Evolutionary conservation across 345 rosid species (phyloP).

Genomic region (Geranium brycei): DNA sequence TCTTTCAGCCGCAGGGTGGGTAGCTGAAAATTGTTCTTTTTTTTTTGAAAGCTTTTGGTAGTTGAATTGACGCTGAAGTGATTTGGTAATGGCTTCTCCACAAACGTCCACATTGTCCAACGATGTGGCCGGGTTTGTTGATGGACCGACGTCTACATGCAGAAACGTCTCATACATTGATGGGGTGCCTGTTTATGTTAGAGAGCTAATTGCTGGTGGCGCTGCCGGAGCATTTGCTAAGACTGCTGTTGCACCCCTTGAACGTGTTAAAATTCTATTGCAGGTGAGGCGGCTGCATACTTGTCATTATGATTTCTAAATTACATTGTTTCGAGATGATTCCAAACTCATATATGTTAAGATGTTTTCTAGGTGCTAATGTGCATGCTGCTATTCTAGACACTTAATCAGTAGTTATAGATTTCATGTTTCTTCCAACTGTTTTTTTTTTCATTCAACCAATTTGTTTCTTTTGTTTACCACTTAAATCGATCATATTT

Average conservation of each 20-base stretch:
- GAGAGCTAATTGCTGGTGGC: slow-evolving; percentile 89
- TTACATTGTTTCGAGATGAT: not conserved
- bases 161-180: slow-evolving; percentile 32
- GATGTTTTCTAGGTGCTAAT: not conserved
- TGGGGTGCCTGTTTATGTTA: slow-evolving; percentile 62
- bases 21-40: slow-evolving; percentile 14
- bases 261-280: slow-evolving; percentile 73
- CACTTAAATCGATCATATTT: no score
- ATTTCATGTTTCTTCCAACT: no score
- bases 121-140: slow-evolving; percentile 49
- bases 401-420: no score
- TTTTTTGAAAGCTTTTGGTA: slow-evolving; percentile 2
- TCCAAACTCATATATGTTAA: not conserved
- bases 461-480: no score
- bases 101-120: slow-evolving; percentile 65
- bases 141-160: slow-evolving; percentile 37
- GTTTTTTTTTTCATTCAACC: no score
- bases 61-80: slow-evolving; percentile 10
- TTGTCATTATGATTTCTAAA: not conserved
- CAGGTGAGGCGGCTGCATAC: slow-evolving; percentile 39
- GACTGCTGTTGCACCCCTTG: slow-evolving; percentile 86
- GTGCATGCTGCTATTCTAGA: not conserved
- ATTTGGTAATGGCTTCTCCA: slow-evolving; percentile 40
- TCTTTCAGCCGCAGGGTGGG: slow-evolving; percentile 46
- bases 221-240: slow-evolving; percentile 92